phyloP scores from a whole-genome alignment of 805 yeast genomes.

The Pichia phayaonensis region DNA sequence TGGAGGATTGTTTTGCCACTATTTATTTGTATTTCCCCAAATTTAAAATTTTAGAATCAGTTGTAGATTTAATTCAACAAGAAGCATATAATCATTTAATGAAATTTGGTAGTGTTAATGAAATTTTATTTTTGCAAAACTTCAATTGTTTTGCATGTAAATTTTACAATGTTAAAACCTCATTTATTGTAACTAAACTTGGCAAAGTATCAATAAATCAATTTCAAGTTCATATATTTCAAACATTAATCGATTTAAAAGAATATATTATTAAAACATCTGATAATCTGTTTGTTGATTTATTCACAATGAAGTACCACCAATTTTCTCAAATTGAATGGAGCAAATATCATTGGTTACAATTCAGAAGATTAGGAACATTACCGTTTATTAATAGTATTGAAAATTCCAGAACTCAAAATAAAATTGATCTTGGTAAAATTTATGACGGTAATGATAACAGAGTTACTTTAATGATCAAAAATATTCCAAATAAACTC shows the following conservation, averaged over 20 bases:
- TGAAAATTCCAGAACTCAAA: conserved; percentile 24
- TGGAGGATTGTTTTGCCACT: conserved; percentile 19
- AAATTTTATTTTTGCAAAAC: background rate
- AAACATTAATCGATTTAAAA: conserved; percentile 19
- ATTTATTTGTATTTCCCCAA: conserved; percentile 8
- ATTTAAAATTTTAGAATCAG: background rate
- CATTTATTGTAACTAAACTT: conserved; percentile 24
- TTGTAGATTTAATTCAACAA: conserved; percentile 10
- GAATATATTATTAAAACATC: conserved; percentile 2
- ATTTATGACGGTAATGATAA: conserved; percentile 36
- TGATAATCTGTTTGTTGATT: background rate
- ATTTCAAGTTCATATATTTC: conserved; percentile 14
- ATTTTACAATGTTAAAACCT: conserved; percentile 29
- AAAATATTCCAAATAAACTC: conserved; percentile 48
- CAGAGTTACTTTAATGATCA: conserved; percentile 44
- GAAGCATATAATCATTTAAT: conserved; percentile 15
- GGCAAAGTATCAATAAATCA: conserved; percentile 6
- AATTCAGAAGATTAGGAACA: conserved; percentile 20
- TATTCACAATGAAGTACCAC: background rate
- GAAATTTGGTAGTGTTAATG: conserved; percentile 19
- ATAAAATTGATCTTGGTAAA: conserved; percentile 33
- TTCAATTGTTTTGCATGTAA: conserved; percentile 21
- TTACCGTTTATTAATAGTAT: conserved; percentile 18
- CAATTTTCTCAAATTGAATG: conserved; percentile 14
- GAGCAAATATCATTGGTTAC: conserved; percentile 19